A percentile compares a stretch with the other conserved stretches of the same genome.
Evolutionary conservation across 805 yeast species (phyloP).

Genomic region (Starmera quercuum): DNA sequence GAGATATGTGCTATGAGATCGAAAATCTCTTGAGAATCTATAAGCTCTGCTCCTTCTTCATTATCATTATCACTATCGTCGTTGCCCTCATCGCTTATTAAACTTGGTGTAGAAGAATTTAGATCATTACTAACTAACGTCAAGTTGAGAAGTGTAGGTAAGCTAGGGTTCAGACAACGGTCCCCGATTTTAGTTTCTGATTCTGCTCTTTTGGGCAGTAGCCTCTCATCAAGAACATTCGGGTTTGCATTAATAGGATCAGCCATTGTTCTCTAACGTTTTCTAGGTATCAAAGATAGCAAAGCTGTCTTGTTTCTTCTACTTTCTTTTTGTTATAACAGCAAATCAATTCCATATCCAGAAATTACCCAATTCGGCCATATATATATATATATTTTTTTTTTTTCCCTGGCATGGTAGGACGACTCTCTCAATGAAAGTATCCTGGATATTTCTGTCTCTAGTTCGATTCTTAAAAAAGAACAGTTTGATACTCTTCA

Average conservation of each 20-base stretch:
- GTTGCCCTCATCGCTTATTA: slow-evolving; percentile 12
- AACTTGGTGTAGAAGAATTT: slow-evolving; percentile 6
- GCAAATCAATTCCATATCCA: too few species aligned
- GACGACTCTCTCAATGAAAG: too few species aligned
- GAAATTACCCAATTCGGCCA: too few species aligned
- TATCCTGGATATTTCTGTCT: too few species aligned
- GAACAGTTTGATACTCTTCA: too few species aligned
- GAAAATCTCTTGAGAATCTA: slow-evolving; percentile 86
- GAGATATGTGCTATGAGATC: slow-evolving; percentile 81
- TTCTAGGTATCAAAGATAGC: too few species aligned
- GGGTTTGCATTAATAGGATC: slow-evolving; percentile 93
- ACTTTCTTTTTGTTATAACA: too few species aligned
- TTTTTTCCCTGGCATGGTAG: too few species aligned
- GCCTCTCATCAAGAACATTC: slow-evolving; percentile 63
- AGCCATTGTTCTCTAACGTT: slow-evolving; percentile 37
- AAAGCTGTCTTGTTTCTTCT: too few species aligned
- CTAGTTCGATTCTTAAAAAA: too few species aligned
- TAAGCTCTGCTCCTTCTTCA: slow-evolving; percentile 44
- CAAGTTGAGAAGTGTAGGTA: not conserved
- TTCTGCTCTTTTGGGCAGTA: slow-evolving; percentile 59
- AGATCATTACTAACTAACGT: not conserved
- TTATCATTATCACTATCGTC: slow-evolving; percentile 20
- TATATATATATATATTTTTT: too few species aligned
- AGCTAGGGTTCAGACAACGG: slow-evolving; percentile 2
- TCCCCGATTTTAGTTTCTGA: not conserved